Conservation (phyloP, 169 alveolate species). For the Ichthyophthirius multifiliis region DNA sequence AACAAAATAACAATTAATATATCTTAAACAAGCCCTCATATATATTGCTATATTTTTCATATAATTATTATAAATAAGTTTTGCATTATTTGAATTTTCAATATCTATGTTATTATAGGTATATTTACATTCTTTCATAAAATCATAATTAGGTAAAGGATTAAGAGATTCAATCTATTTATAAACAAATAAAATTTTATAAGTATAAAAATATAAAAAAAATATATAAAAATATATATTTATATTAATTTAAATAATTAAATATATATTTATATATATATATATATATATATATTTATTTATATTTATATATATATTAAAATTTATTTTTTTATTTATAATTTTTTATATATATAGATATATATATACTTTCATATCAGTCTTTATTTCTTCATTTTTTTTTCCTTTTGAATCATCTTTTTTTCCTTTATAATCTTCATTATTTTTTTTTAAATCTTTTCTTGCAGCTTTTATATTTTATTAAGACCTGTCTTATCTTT, state of each 20-base stretch:
- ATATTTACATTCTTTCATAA: background rate
- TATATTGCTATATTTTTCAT: background rate
- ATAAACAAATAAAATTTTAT: background rate
- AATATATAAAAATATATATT: background rate
- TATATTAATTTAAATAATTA: background rate
- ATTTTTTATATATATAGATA: background rate
- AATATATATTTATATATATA: too few relatives aligned
- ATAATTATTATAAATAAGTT: background rate
- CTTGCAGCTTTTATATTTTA: background rate
- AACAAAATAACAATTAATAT: background rate
- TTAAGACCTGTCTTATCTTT: background rate
- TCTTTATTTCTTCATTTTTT: background rate
- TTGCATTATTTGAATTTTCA: slow-evolving; percentile 4
- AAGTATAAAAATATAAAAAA: background rate
- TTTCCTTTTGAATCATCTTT: slow-evolving; percentile 1
- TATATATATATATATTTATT: too few relatives aligned
- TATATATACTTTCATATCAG: slow-evolving; percentile 8
- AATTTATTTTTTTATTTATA: too few relatives aligned
- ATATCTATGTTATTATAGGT: slow-evolving; percentile 1
- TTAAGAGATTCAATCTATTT: background rate
- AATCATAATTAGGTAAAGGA: background rate
- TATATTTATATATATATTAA: too few relatives aligned
- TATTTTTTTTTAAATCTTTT: slow-evolving; percentile 8
- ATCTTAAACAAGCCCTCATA: background rate
- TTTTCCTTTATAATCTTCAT: slow-evolving; percentile 8